Evolutionary conservation across 129 eudicot genomes (phyloP).

Genomic region (Flaveria linearis): DNA sequence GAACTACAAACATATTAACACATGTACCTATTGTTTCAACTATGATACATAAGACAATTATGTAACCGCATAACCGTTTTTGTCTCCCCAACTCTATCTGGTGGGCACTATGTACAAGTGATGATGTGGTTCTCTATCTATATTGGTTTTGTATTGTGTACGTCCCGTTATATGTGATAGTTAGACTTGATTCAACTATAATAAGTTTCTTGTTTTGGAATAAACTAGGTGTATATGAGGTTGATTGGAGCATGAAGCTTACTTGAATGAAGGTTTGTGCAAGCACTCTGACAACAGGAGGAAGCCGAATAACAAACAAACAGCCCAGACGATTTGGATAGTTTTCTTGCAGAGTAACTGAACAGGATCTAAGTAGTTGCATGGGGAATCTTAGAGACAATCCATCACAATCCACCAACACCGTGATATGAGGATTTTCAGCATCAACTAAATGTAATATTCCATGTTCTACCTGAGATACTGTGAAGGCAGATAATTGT

Average conservation of each 20-base stretch:
- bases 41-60: background rate
- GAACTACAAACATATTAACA: background rate
- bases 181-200: background rate
- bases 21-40: background rate
- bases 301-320: slow-evolving; percentile 74
- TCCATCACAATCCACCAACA: slow-evolving; percentile 90
- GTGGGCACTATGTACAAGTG: background rate
- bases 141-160: background rate
- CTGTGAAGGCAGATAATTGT: slow-evolving; percentile 45
- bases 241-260: slow-evolving; percentile 34
- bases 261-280: slow-evolving; percentile 88
- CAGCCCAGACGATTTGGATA: slow-evolving; percentile 81
- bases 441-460: slow-evolving; percentile 62
- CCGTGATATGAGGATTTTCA: slow-evolving; percentile 68
- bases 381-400: slow-evolving; percentile 79
- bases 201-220: background rate
- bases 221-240: background rate
- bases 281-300: slow-evolving; percentile 82
- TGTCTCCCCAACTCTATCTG: background rate
- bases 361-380: slow-evolving; percentile 83
- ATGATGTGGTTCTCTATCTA: background rate
- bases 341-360: slow-evolving; percentile 77
- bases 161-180: background rate
- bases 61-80: background rate
- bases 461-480: slow-evolving; percentile 95